Base-by-base conservation (phyloP, 495 filamentous ascomycete species). In the Aspergillus cristatus region DNA sequence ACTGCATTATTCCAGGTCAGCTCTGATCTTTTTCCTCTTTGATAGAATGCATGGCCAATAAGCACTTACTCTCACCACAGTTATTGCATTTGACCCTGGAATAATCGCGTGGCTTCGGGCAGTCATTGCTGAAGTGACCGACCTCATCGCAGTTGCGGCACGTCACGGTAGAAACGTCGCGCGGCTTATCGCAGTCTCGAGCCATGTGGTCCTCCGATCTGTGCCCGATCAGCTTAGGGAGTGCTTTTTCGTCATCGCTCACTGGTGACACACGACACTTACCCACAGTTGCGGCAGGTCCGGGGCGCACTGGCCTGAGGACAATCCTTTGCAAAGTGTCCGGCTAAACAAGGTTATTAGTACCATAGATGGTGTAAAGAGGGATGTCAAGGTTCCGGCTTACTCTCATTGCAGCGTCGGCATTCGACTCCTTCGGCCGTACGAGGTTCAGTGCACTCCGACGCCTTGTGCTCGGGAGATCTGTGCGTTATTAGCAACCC, bases 291-390 rank as follows among this genome's bases (percentile, higher is more conserved):
- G 38, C 67, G 79, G 48, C 81, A 85, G 28, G 62, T 70, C 15
- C 62, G 60, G 32, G 69, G 58, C 15, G 63, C 63, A 28, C 60
- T 54, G 14, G 53, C 63, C 45, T 76, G 67, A 20, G 85, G 86
- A 50, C 90, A 96, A 44, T 94, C 86, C 40, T 75, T 75, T 2
- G 82, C 75, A 57, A 89, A 91, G 46, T 95, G 90, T 3, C 89
- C 89, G 37, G 72, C 81, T 87, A 17, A 20, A 32, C 29, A 24
- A 24, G 4, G 8, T 24, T 24, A 24, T 24, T 24, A 24, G 20
- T 24, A 24, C 8, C 20, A 8, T 8, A 24, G 8, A 24, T 24
- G 20, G n/a, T n/a, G n/a, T n/a, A n/a, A n/a, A 24, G 20, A 4
- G 8, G 8, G 20, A 4, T 24, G 20, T 24, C 20, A 24, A 24